Evolutionary conservation across 139 green algal species (phyloP), one percentile per base, ranked within the genome.

Genomic region (Chlorella sp.): DNA sequence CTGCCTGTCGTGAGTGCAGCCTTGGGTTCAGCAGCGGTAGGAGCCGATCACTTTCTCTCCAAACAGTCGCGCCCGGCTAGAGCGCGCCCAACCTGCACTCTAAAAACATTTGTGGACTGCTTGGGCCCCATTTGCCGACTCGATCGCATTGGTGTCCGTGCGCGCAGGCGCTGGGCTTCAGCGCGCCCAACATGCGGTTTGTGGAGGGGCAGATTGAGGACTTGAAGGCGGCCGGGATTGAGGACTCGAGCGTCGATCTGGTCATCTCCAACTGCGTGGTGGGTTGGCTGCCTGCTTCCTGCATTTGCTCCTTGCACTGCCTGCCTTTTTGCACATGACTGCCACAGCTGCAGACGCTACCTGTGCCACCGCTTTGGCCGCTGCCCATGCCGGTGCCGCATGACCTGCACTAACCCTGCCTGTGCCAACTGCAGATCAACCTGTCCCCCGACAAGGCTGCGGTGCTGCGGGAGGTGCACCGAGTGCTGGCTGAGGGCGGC

Each of bases 191-290:
- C 90, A 95, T 99, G 91, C 81, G 70, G 0, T 99, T 99, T 86
- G 76, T 98, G 28, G 89, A 92, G 80, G 94, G 94, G 1, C 86
- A 95, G 58, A 99, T 99, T 32, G 97, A 99, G 91, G 85, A 97
- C 77, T 87, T 99, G 43, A 91, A 93, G 19, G 73, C 84, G 20
- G 95, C 93, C 34, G 93, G 94, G 48, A 89, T 98, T 26, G 64
- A 87, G 28, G 92, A 97, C 54, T 86, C 86, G 19, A 92, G 85
- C 38, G 82, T 98, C 34, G 96, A 99, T 88, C 73, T 99, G 20
- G 90, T 98, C 74, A 98, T 99, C 86, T 96, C 90, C 40, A 99
- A 99, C 91, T 99, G 96, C 89, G 96, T 98, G 68, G 88, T 99
- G 82, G 0, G 81, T 70, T 30, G 16, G 17, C 1, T 19, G 17